Evolutionary conservation across 495 filamentous ascomycete species (phyloP), one percentile per base, ranked within the genome.

Genomic region (Lepraria neglecta): DNA sequence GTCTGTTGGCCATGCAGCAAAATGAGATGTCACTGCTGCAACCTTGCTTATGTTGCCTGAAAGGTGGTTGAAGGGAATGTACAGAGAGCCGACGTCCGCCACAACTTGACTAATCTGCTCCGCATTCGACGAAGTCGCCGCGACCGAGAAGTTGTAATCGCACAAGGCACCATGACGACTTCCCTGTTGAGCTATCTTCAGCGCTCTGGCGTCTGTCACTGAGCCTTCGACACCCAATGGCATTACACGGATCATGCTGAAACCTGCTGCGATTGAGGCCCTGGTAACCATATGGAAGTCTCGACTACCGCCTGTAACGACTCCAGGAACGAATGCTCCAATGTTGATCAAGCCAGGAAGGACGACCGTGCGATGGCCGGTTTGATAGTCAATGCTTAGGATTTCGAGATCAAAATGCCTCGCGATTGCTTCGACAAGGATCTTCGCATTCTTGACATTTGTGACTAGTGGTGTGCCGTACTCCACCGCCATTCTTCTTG

Each of bases 361-460:
- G 30, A 84, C 79, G 43, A 91, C 77, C 11, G 88, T 88, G 59
- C 85, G 84, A 69, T 91, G 88, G 72, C 87, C 91, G 42, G 90
- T 92, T 78, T 96, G 89, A 75, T 86, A 95, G 71, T 98, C 94
- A 61, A 89, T 80, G 45, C 84, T 84, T 70, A 84, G 80, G 63
- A 97, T 83, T 43, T 91, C 82, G 43, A 98, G 77, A 63, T 90
- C 84, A 68, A 87, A 95, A 70, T 95, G 85, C 44, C 94, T 84
- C 58, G 91, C 85, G 64, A 98, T 87, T 17, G 94, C 94, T 73
- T 98, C 94, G 65, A 98, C 87, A 48, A 98, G 73, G 58, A 98
- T 88, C 79, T 98, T 98, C 45, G 94, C 94, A 68, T 97, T 98
- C 81, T 98, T 98, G 68, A 98, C 94, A 69, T 98, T 98, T 52